A percentile compares a stretch with the other conserved stretches of the same genome.
These are phyloP conservation scores for Aspergillus conjunctus DNA, from an alignment of 495 filamentous ascomycete genomes.

Conservation along the genomic window DNA sequence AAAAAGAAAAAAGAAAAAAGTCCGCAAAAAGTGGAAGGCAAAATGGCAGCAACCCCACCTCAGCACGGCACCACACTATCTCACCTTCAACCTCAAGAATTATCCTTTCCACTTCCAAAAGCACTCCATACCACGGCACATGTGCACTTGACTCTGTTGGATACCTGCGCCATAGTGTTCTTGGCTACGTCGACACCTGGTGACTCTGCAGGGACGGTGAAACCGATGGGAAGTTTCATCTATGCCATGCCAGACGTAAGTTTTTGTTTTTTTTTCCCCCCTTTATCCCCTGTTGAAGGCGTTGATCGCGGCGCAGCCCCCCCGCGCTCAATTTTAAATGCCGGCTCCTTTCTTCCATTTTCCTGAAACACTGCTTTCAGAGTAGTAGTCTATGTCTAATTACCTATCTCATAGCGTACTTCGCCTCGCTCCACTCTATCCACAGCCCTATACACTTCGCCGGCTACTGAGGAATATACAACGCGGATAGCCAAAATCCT, in stretches of 20 bases:
- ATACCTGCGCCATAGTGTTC: conserved; percentile 70
- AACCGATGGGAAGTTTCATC: conserved; percentile 71
- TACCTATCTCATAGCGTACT: conserved; percentile 32
- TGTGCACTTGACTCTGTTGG: conserved; percentile 69
- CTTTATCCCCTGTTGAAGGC: too few species aligned
- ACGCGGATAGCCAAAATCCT: conserved; percentile 82
- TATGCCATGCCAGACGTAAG: conserved; percentile 89
- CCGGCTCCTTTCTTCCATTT: background rate
- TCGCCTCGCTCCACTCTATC: conserved; percentile 55
- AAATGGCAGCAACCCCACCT: conserved; percentile 13
- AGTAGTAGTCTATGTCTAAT: conserved; percentile 14
- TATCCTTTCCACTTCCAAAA: conserved; percentile 77
- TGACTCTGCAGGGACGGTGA: conserved; percentile 44
- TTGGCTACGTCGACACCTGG: conserved; percentile 71
- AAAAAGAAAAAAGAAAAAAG: background rate
- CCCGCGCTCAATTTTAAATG: too few species aligned
- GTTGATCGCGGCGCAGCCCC: too few species aligned
- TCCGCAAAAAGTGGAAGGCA: background rate
- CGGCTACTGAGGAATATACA: conserved; percentile 80
- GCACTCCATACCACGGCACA: conserved; percentile 78
- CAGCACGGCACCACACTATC: conserved; percentile 17
- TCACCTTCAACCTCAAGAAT: conserved; percentile 55
- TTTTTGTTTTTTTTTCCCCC: conserved; percentile 11
- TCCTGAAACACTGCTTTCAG: conserved; percentile 7
- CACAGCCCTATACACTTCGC: conserved; percentile 74